Evolutionary conservation across 257 asterid genomes (phyloP).

Genomic region (Dorcoceras hygrometricum): DNA sequence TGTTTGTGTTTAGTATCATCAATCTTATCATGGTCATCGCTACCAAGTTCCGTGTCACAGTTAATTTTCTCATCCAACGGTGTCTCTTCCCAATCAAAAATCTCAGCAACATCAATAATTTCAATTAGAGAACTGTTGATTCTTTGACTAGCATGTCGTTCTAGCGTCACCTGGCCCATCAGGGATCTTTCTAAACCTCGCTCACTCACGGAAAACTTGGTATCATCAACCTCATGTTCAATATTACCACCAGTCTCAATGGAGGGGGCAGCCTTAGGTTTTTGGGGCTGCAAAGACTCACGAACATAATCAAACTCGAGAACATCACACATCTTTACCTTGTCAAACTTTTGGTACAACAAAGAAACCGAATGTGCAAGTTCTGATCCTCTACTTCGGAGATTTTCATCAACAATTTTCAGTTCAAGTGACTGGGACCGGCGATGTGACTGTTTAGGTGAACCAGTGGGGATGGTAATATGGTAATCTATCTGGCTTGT

Average conservation of each 20-base stretch:
- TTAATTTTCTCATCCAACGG: conserved; percentile 30
- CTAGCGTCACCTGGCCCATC: conserved; percentile 35
- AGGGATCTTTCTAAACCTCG: conserved; percentile 40
- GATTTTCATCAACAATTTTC: conserved; percentile 35
- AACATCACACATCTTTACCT: conserved; percentile 32
- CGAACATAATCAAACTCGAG: conserved; percentile 25
- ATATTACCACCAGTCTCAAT: conserved; percentile 24
- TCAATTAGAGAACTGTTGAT: conserved; percentile 42
- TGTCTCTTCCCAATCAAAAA: conserved; percentile 46
- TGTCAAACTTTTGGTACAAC: conserved; percentile 53
- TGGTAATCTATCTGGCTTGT: conserved; percentile 24
- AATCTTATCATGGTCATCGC: conserved; percentile 23
- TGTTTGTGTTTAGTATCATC: conserved; percentile 26
- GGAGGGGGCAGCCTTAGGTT: conserved; percentile 24
- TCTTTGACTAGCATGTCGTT: conserved; percentile 36
- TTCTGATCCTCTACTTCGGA: conserved; percentile 36
- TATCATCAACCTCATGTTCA: conserved; percentile 28
- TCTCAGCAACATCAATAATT: conserved; percentile 54
- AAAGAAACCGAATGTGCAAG: conserved; percentile 47
- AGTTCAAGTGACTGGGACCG: conserved; percentile 34
- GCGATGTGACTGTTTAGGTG: conserved; percentile 30
- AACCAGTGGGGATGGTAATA: conserved; percentile 29
- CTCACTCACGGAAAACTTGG: conserved; percentile 32
- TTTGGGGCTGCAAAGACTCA: conserved; percentile 26
- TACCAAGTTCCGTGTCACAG: conserved; percentile 30